These are phyloP conservation scores for Cyclotella kingstonii DNA, from an alignment of 108 stramenopile species.

Conservation along the genomic window DNA sequence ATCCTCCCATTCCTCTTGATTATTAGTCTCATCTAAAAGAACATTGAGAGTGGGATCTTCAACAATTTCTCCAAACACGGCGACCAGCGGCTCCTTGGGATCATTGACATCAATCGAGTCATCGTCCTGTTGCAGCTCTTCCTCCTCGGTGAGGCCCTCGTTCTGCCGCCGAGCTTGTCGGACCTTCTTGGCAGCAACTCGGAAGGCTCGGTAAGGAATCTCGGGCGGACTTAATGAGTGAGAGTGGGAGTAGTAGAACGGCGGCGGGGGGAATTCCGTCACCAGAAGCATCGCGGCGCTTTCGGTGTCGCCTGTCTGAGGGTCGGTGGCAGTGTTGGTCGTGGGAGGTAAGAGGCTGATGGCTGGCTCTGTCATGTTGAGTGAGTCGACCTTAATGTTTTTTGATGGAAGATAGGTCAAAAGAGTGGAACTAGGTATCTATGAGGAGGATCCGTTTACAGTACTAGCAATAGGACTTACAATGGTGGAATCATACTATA, in stretches of 20 bases:
- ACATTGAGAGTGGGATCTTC: slow-evolving; percentile 77
- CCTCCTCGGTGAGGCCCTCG: slow-evolving; percentile 34
- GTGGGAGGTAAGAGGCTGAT: background rate
- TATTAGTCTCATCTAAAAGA: too few relatives aligned
- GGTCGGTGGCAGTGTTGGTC: background rate
- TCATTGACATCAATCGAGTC: slow-evolving; percentile 56
- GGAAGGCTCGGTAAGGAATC: slow-evolving; percentile 70
- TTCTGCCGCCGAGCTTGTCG: slow-evolving; percentile 5
- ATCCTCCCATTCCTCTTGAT: slow-evolving; percentile 68
- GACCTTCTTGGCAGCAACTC: slow-evolving; percentile 68
- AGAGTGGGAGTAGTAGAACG: slow-evolving; percentile 64
- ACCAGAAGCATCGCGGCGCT: slow-evolving; percentile 52
- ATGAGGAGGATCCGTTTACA: background rate
- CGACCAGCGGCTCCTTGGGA: slow-evolving; percentile 57
- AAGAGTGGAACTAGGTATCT: too few relatives aligned
- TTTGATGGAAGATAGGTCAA: too few relatives aligned
- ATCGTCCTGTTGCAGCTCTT: slow-evolving; percentile 53
- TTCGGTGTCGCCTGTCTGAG: background rate
- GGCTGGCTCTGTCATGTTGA: background rate
- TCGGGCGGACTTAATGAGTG: slow-evolving; percentile 42
- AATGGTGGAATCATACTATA: background rate
- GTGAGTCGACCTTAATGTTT: too few relatives aligned
- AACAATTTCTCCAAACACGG: slow-evolving; percentile 84
- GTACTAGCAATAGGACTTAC: background rate
- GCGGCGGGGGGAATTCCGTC: slow-evolving; percentile 84